These are phyloP conservation scores for Sparassis latifolia DNA, from an alignment of 1,284 basidiomycete species.

Conservation along the genomic window DNA sequence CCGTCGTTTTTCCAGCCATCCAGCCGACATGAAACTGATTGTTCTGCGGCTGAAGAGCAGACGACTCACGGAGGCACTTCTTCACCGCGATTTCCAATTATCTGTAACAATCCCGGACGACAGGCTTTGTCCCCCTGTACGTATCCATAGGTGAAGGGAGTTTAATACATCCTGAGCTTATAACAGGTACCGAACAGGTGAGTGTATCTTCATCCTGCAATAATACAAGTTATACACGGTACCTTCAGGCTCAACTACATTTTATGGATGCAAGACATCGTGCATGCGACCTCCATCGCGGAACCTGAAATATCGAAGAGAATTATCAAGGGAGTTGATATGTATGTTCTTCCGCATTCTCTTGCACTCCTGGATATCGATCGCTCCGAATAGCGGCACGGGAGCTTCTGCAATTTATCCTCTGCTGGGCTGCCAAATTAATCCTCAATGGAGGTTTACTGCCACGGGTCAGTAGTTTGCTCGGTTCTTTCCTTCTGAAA, in stretches of 20 bases:
- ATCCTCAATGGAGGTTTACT: conserved; percentile 51
- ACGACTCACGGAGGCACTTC: conserved; percentile 69
- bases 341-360: conserved; percentile 31
- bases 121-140: conserved; percentile 82
- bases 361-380: too few relatives aligned
- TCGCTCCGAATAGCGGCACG: conserved; percentile 60
- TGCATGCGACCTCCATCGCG: conserved; percentile 17
- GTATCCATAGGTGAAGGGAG: conserved; percentile 13
- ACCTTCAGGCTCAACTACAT: conserved; percentile 67
- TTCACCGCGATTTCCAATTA: conserved; percentile 70
- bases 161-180: background rate
- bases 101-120: conserved; percentile 57
- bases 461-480: conserved; percentile 54
- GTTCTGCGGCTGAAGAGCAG: conserved; percentile 29
- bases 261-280: conserved; percentile 65
- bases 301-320: background rate
- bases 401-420: conserved; percentile 91
- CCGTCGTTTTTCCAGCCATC: background rate
- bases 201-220: background rate
- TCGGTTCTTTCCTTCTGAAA: too few relatives aligned
- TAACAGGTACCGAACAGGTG: conserved; percentile 64
- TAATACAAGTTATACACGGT: background rate
- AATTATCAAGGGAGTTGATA: conserved; percentile 40
- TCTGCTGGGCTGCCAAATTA: conserved; percentile 59
- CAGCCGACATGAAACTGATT: too few relatives aligned